These are phyloP conservation scores for Chrysoporthe puriensis DNA, from an alignment of 2,329 filamentous ascomycete genomes.

Conservation along the genomic window DNA sequence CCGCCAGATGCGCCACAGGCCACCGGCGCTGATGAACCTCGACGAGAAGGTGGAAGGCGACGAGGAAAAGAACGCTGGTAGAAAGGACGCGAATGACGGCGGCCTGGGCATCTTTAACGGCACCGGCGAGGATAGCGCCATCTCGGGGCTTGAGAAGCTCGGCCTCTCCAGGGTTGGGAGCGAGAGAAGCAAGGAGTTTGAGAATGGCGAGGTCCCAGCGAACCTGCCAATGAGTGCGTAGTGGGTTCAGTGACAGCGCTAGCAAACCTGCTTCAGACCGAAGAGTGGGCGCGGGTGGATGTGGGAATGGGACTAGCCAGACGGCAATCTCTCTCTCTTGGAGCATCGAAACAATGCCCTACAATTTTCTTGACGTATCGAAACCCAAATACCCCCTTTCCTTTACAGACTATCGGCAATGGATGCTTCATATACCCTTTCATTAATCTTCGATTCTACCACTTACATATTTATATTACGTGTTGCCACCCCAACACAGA, in stretches of 20 bases:
- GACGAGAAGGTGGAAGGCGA: slow-evolving; percentile 49
- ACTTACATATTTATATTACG: not conserved
- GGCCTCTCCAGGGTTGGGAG: slow-evolving; percentile 41
- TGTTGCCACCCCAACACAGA: not conserved
- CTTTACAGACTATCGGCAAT: slow-evolving; percentile 7
- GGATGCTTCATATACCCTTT: slow-evolving; percentile 22
- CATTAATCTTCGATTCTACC: slow-evolving; percentile 16
- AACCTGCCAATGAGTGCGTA: slow-evolving; percentile 38
- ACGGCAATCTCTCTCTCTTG: not conserved
- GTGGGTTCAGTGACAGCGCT: slow-evolving; percentile 5
- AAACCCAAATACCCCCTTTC: slow-evolving; percentile 22
- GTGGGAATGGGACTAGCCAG: not conserved
- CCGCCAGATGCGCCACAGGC: slow-evolving; percentile 82
- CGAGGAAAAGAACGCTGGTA: slow-evolving; percentile 29
- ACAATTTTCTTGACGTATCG: not conserved
- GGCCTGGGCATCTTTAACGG: slow-evolving; percentile 42
- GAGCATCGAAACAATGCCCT: not conserved
- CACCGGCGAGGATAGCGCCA: slow-evolving; percentile 43
- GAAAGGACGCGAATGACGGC: slow-evolving; percentile 39
- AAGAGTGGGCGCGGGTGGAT: not conserved
- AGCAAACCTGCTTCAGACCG: not conserved
- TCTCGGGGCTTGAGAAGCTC: slow-evolving; percentile 48
- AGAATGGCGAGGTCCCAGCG: slow-evolving; percentile 32
- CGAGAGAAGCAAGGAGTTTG: slow-evolving; percentile 31
- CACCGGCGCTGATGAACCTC: slow-evolving; percentile 81